A percentile compares a stretch with the other conserved stretches of the same genome.
phyloP scores from a whole-genome alignment of 1,139 yeast genomes.

The Casaregolazyma lundiana region DNA sequence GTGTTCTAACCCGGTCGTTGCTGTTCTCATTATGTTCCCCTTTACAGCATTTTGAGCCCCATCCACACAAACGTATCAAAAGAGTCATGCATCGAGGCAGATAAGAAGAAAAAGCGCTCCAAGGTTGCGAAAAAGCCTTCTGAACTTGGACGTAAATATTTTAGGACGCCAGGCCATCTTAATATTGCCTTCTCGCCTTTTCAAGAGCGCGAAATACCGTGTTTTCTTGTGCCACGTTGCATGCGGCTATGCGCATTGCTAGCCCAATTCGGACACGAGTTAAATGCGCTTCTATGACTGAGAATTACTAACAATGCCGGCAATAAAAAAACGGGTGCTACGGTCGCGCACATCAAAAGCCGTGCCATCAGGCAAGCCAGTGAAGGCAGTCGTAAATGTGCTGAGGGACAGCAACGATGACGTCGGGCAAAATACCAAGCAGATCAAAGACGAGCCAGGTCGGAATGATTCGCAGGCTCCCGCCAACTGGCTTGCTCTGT shows the following conservation, averaged over 20 bases:
- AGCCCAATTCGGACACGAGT: background rate
- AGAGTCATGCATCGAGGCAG: no score
- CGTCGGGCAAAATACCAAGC: background rate
- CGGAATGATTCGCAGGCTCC: background rate
- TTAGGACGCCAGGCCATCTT: background rate
- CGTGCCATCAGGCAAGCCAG: no score
- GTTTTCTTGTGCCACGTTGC: background rate
- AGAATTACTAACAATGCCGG: background rate
- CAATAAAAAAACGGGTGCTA: background rate
- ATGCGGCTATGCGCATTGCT: background rate
- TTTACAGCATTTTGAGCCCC: background rate
- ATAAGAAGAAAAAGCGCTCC: no score
- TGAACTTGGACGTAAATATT: background rate
- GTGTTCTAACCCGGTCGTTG: background rate
- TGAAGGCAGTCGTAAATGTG: no score
- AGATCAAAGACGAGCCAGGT: background rate
- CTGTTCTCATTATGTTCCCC: background rate
- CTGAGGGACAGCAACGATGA: no score
- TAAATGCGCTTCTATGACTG: background rate
- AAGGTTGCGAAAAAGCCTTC: background rate
- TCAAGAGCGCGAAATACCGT: background rate
- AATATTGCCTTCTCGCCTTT: background rate
- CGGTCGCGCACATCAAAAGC: background rate
- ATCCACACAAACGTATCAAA: background rate
- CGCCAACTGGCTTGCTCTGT: conserved; percentile 41